These are phyloP conservation scores for Sarcodon sp. DNA, from an alignment of 768 basidiomycete species.

Conservation along the genomic window DNA sequence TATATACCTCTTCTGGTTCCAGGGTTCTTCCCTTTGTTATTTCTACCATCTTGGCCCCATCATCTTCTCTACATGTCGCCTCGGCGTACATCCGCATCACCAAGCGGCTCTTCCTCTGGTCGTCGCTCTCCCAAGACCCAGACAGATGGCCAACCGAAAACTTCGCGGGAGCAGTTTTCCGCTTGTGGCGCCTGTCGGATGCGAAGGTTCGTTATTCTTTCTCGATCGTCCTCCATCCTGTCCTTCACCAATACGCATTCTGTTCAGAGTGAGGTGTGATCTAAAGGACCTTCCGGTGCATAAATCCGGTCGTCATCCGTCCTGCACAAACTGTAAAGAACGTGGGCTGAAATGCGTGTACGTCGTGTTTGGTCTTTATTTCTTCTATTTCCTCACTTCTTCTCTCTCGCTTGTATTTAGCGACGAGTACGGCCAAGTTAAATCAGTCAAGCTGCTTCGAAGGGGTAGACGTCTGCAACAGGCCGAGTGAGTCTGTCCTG, in stretches of 20 bases:
- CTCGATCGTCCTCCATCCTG: background rate
- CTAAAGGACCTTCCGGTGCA: slow-evolving; percentile 67
- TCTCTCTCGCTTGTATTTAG: slow-evolving; percentile 22
- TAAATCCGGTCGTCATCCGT: slow-evolving; percentile 25
- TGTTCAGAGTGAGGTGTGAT: slow-evolving; percentile 76
- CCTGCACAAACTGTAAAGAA: slow-evolving; percentile 85
- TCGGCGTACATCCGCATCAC: slow-evolving; percentile 10
- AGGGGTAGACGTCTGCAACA: slow-evolving; percentile 73
- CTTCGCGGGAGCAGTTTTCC: slow-evolving; percentile 14
- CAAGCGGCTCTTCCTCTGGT: slow-evolving; percentile 6
- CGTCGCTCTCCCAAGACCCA: slow-evolving; percentile 7
- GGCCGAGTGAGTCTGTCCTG: slow-evolving; percentile 50
- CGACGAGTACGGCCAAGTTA: slow-evolving; percentile 86
- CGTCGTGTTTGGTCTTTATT: slow-evolving; percentile 18
- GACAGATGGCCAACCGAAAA: slow-evolving; percentile 13
- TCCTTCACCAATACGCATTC: background rate
- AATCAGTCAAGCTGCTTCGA: slow-evolving; percentile 76
- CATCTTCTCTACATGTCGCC: slow-evolving; percentile 40
- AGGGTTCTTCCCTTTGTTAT: slow-evolving; percentile 16
- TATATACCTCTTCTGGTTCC: slow-evolving; percentile 14
- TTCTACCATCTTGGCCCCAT: slow-evolving; percentile 13
- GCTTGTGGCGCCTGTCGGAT: slow-evolving; percentile 91
- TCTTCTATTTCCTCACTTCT: background rate
- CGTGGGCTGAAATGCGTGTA: slow-evolving; percentile 90
- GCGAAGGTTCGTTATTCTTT: slow-evolving; percentile 41